Evolutionary conservation across 208 protist genomes (phyloP), one percentile per base, ranked within the genome.

Genomic region (Trypanosoma melophagium): DNA sequence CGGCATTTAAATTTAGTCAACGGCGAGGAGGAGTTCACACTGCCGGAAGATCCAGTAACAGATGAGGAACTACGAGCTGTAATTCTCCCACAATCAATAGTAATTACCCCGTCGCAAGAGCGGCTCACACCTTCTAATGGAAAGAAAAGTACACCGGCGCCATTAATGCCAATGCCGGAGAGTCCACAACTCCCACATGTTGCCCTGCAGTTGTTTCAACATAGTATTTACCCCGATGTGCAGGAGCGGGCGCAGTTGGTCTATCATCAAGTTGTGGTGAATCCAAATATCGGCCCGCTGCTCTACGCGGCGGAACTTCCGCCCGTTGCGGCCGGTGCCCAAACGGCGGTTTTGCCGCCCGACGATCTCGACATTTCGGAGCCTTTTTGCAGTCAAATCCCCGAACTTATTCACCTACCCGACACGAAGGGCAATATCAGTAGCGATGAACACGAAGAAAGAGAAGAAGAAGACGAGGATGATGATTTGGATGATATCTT

Each of bases 231-330:
- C 64, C 77, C 86, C 3, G 77, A 80, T 31, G 89, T 92, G 31
- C 77, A 91, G 75, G 81, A 91, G 75, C 76, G 82, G 1, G 84
- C 89, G 0, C 66, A 72, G 28, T 63, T 95, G 22, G 71, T 92
- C 7, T 60, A 69, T 24, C 80, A 81, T 56, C 83, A 87, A 7
- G 25, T 90, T 13, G 41, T 74, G 16, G 67, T 56, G 25, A 52
- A 79, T 24, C 72, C 77, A 0, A 59, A 77, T 7, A 64, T 88
- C 2, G 86, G 77, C 2, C 54, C 80, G 9, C 40, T 31, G n/a
- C 52, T 93, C 17, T 96, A 81, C 63, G 84, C 54, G 16, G 60
- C 74, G 40, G 84, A 87, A 41, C 71, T 95, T 28, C 67, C 59
- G 12, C 73, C 81, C 0, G 81, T 96, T 0, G 87, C 83, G 5